A percentile compares a stretch with the other conserved stretches of the same genome.
Conservation (phyloP, 495 filamentous ascomycete genomes). For the Neurospora sp. region DNA sequence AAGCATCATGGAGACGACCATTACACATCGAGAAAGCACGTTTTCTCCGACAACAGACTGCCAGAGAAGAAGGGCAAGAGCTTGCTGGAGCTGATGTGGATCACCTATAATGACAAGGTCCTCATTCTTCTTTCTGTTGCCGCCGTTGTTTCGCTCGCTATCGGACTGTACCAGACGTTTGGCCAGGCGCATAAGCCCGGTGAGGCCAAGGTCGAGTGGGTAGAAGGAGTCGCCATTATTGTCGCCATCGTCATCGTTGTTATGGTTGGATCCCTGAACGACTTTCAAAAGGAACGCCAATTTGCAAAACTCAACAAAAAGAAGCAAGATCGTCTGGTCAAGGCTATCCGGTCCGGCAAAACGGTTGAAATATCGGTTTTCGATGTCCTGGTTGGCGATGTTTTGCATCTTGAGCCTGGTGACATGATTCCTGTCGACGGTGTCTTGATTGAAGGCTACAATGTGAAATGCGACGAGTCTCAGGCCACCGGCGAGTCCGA, state of each 20-base stretch:
- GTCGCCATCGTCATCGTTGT: constrained; percentile 70
- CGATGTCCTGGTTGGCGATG: constrained; percentile 62
- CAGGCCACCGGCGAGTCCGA: constrained; percentile 82
- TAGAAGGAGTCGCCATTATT: constrained; percentile 71
- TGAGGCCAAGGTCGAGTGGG: constrained; percentile 54
- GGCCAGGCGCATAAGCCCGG: constrained; percentile 32
- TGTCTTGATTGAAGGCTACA: constrained; percentile 58
- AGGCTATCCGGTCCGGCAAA: constrained; percentile 66
- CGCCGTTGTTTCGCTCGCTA: constrained; percentile 59
- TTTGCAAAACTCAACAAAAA: constrained; percentile 70
- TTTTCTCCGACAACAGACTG: constrained; percentile 62
- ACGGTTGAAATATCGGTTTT: constrained; percentile 60
- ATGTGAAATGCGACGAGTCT: constrained; percentile 73
- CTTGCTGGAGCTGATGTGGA: constrained; percentile 68
- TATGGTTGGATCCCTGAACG: constrained; percentile 62
- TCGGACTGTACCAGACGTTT: constrained; percentile 62
- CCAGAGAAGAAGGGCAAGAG: constrained; percentile 65
- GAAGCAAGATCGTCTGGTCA: constrained; percentile 73
- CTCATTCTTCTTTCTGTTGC: constrained; percentile 64
- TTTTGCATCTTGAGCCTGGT: constrained; percentile 63
- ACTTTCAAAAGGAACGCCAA: constrained; percentile 71
- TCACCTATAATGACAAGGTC: constrained; percentile 80
- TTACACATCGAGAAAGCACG: constrained; percentile 57
- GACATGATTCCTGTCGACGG: constrained; percentile 72
- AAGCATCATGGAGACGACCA: constrained; percentile 14